These are phyloP conservation scores for Trichophyton simii DNA, from an alignment of 2,329 filamentous ascomycete genomes.

Conservation along the genomic window DNA sequence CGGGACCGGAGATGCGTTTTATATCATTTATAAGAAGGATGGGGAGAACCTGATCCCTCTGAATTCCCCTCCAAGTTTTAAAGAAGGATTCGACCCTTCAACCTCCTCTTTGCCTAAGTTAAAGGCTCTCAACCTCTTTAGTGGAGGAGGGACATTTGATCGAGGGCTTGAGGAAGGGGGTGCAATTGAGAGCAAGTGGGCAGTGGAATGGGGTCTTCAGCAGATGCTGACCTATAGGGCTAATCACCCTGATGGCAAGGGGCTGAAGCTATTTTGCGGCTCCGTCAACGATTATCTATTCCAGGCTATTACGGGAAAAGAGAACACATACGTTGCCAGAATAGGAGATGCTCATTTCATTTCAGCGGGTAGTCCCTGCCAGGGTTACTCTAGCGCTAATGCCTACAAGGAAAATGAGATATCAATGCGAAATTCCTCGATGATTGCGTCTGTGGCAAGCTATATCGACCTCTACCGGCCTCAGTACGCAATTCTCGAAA, in stretches of 20 bases:
- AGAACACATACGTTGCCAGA: conserved; percentile 37
- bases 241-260: conserved; percentile 38
- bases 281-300: conserved; percentile 59
- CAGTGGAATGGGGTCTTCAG: conserved; percentile 51
- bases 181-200: conserved; percentile 51
- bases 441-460: conserved; percentile 63
- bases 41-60: conserved; percentile 10
- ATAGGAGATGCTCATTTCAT: conserved; percentile 57
- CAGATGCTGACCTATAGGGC: conserved; percentile 65
- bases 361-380: conserved; percentile 63
- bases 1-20: conserved; percentile 57
- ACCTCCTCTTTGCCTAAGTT: conserved; percentile 30
- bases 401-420: conserved; percentile 39
- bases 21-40: conserved; percentile 38
- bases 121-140: conserved; percentile 59
- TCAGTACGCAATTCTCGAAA: conserved; percentile 64
- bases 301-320: conserved; percentile 42
- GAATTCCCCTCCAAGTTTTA: conserved; percentile 23
- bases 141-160: conserved; percentile 65
- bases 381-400: conserved; percentile 59
- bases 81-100: conserved; percentile 45
- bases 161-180: conserved; percentile 62
- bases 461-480: conserved; percentile 65
- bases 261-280: conserved; percentile 49
- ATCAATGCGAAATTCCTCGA: conserved; percentile 58